Conservation (phyloP, 2,329 filamentous ascomycete genomes). For the Mycosphaerella arachidis region DNA sequence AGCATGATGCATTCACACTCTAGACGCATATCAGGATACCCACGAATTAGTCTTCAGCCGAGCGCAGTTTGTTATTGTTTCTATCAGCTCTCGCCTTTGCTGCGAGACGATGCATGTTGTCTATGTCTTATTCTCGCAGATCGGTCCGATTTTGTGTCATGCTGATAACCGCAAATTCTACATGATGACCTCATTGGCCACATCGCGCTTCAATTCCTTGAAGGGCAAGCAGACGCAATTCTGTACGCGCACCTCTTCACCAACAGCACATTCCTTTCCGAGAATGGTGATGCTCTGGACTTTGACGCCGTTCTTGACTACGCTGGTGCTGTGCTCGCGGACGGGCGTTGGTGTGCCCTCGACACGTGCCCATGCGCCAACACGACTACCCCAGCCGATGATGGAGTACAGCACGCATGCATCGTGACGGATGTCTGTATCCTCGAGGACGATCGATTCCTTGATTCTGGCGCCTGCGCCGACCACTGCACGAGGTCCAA, state of each 20-base stretch:
- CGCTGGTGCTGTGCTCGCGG: conserved; percentile 84
- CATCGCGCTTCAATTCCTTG: conserved; percentile 96
- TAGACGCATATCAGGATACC: neutral
- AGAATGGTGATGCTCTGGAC: conserved; percentile 97
- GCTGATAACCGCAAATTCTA: conserved; percentile 39
- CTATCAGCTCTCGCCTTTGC: neutral
- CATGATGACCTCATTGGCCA: conserved; percentile 86
- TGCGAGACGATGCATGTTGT: neutral
- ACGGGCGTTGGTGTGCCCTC: conserved; percentile 89
- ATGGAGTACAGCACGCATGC: conserved; percentile 94
- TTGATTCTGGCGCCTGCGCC: conserved; percentile 88
- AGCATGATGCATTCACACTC: neutral
- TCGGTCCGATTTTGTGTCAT: neutral
- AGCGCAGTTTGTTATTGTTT: neutral
- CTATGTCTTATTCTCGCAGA: neutral
- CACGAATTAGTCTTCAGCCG: neutral
- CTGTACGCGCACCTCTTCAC: conserved; percentile 91
- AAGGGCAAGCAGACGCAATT: conserved; percentile 97
- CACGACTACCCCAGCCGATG: conserved; percentile 91
- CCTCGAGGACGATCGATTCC: conserved; percentile 92
- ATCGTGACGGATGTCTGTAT: conserved; percentile 93
- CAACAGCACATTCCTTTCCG: conserved; percentile 91
- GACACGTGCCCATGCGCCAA: conserved; percentile 96
- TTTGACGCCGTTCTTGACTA: conserved; percentile 97
- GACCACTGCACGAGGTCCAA: conserved; percentile 80